These are phyloP conservation scores for Lunularia cruciata DNA, from an alignment of 225 moss, liverwort and hornwort genomes.

Conservation along the genomic window DNA sequence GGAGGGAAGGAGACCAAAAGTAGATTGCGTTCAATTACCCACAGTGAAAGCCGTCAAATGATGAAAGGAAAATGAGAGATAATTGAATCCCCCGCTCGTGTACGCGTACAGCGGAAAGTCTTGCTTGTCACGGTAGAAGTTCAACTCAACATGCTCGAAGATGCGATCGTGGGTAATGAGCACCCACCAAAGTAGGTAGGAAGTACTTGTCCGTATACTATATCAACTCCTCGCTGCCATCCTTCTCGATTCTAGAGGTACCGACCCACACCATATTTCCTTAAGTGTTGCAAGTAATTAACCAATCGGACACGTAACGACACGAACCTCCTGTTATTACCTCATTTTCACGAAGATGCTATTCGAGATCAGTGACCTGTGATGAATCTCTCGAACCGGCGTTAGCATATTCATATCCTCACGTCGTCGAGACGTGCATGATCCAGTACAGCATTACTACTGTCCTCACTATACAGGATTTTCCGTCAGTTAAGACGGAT, in stretches of 20 bases:
- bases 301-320: conserved; percentile 10
- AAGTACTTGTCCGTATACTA: neutral
- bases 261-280: neutral
- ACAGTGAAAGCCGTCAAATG: neutral
- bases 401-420: neutral
- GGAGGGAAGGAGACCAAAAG: neutral
- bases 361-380: neutral
- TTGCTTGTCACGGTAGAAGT: conserved; percentile 2
- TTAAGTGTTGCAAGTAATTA: neutral
- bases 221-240: neutral
- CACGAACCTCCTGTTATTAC: neutral
- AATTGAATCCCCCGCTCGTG: neutral
- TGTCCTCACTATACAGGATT: too few species aligned
- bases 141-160: neutral
- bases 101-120: conserved; percentile 7
- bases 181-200: neutral
- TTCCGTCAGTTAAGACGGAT: too few species aligned
- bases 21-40: neutral
- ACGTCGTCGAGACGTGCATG: neutral
- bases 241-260: neutral
- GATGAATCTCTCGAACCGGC: neutral
- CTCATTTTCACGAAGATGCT: neutral
- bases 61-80: neutral
- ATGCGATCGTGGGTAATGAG: neutral
- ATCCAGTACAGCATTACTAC: too few species aligned